Evolutionary conservation across 139 green algal species (phyloP), one percentile per base, ranked within the genome.

Genomic region (Chlamydomonas incerta): DNA sequence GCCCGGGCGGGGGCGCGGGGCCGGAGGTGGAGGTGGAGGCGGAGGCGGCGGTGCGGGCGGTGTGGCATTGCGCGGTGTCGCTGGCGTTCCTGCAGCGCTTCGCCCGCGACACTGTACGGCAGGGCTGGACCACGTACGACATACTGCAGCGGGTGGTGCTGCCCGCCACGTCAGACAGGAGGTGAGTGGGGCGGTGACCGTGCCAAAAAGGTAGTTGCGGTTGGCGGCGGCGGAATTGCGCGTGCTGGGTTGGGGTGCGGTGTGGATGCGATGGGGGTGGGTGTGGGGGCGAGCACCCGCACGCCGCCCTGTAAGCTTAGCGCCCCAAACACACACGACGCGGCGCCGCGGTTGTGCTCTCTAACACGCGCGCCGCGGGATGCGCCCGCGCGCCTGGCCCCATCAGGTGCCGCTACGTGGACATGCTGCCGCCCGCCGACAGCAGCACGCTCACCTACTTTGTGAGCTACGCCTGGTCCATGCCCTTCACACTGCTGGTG

Each of bases 341-440:
- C n/a, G n/a, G n/a, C n/a, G n/a, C n/a, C n/a, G n/a, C n/a, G n/a
- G n/a, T n/a, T n/a, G n/a, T n/a, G n/a, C n/a, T n/a, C n/a, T n/a
- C n/a, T n/a, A n/a, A n/a, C n/a, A n/a, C n/a, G n/a, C n/a, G n/a
- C n/a, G n/a, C n/a, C n/a, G n/a, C n/a, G 41, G 41, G 41, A 50
- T 50, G 41, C 33, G 15, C 37, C 70, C 70, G 23, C 70, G 11
- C 41, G 41, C 41, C 33, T 14, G 41, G 24, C 47, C 52, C 28
- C 33, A 18, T 67, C 76, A 83, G 76, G 62, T 83, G 76, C 76
- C 76, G 76, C 60, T 83, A 74, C 63, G 76, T 74, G 63, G 76
- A 83, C 76, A 65, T n/a, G 6, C 63, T 74, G 41, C 76, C 76
- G 17, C n/a, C 28, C 28, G 14, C 5, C 23, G 31, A 29, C 76